Evolutionary conservation across 257 asterid species (phyloP).

Genomic region (Przewalskia tangutica): DNA sequence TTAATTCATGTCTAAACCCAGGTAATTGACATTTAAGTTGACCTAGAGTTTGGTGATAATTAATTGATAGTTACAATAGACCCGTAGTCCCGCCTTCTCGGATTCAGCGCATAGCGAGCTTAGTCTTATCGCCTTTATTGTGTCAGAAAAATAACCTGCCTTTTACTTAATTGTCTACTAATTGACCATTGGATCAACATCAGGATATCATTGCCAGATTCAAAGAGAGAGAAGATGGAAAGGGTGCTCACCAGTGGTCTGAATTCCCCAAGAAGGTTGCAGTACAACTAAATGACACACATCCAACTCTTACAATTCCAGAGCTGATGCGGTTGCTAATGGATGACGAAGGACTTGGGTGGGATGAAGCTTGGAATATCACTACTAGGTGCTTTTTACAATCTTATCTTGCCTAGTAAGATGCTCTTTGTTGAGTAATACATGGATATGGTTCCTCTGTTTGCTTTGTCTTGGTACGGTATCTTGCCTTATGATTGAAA

Average conservation of each 20-base stretch:
- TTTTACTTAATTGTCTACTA: neutral
- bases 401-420: conserved; percentile 5
- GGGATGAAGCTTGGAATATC: conserved; percentile 99
- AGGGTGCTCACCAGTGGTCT: conserved; percentile 54
- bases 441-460: conserved; percentile 2
- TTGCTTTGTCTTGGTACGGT: neutral
- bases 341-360: conserved; percentile 92
- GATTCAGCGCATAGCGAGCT: too few species aligned
- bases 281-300: conserved; percentile 93
- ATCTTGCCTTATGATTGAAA: neutral
- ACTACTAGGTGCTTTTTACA: conserved; percentile 55
- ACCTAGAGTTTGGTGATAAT: neutral
- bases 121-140: neutral
- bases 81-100: too few species aligned
- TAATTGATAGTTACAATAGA: neutral
- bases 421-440: neutral
- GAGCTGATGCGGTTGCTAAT: conserved; percentile 93
- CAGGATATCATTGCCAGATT: conserved; percentile 90
- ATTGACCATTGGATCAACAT: conserved; percentile 2
- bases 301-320: conserved; percentile 95
- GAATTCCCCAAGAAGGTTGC: conserved; percentile 91
- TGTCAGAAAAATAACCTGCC: conserved; percentile 1
- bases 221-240: conserved; percentile 59
- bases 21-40: neutral
- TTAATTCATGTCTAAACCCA: neutral